Base-by-base conservation (phyloP, 805 yeast genomes). In the Candida orba region DNA sequence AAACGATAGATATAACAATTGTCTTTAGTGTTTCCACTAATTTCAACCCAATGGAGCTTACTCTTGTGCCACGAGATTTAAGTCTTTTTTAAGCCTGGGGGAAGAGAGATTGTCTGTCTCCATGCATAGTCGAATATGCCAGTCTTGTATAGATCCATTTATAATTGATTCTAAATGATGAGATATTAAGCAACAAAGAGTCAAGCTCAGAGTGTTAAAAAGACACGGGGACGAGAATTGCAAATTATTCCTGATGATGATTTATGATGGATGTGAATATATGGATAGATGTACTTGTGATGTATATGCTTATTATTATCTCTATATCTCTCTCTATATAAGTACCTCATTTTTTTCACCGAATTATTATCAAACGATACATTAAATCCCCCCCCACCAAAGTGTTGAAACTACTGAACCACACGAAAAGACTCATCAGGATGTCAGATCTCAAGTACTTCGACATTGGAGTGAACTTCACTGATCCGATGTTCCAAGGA, bases 401-500 rank as follows among this genome's bases (percentile, higher is more conserved):
- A 25, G 12, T 25, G 27, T 25, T 25, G 10, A 9, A 25, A 25
- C 27, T 25, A 12, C n/a, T n/a, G n/a, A n/a, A n/a, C n/a, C n/a
- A n/a, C n/a, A n/a, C n/a, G n/a, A 32, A 20, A 34, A 20, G 38
- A 32, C 36, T 14, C 33, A 36, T 31, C 8, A 37, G 13, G 27
- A 36, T 31, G 38, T 34, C 33, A 10, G 36, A 20, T 31, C 31
- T 45, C 15, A 51, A 44, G 22, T 58, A 55, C 48, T 55, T 57
- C 39, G 79, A 75, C 52, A 71, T 74, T 43, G 85, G 76, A 29
- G 85, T 88, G 53, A 91, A 91, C 59, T 72, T 91, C 57, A 83
- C 96, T 1, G 99, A 91, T 60, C 69, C 78, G 4, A 93, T 90
- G 93, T 93, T 86, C 60, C 73, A 71, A 39, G 99, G 99, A 1